phyloP scores from a whole-genome alignment of 371 early-diverging fungal genomes.

The Zychaea mexicana region DNA sequence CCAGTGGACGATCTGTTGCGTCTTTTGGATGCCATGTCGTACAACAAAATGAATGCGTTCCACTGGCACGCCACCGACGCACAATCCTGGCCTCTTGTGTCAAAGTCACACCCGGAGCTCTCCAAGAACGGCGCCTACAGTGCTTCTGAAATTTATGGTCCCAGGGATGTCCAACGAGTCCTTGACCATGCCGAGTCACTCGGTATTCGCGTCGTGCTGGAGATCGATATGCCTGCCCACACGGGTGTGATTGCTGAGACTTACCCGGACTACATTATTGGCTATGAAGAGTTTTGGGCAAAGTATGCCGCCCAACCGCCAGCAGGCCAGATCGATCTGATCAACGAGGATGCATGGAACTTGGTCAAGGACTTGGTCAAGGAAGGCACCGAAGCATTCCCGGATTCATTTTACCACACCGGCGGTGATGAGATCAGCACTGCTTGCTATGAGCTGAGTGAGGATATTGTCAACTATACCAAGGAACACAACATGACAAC shows the following conservation, averaged over 20 bases:
- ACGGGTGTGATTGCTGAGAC: slow-evolving; percentile 49
- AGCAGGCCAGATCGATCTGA: slow-evolving; percentile 75
- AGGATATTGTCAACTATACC: slow-evolving; percentile 25
- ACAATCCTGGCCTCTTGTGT: slow-evolving; percentile 76
- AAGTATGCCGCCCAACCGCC: slow-evolving; percentile 68
- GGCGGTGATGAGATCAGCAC: slow-evolving; percentile 81
- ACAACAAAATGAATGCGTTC: slow-evolving; percentile 79
- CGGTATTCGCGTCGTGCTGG: slow-evolving; percentile 79
- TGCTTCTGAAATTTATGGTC: slow-evolving; percentile 55
- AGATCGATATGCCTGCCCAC: slow-evolving; percentile 85
- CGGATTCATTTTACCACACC: slow-evolving; percentile 70
- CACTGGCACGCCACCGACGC: slow-evolving; percentile 87
- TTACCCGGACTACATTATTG: slow-evolving; percentile 53
- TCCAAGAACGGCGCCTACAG: slow-evolving; percentile 70
- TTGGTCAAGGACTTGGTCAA: slow-evolving; percentile 64
- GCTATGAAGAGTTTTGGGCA: slow-evolving; percentile 52
- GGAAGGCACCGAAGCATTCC: slow-evolving; percentile 63
- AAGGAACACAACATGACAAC: slow-evolving; percentile 29
- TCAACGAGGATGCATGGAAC: slow-evolving; percentile 53
- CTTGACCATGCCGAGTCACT: slow-evolving; percentile 68
- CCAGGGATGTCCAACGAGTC: slow-evolving; percentile 59
- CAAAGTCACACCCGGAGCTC: slow-evolving; percentile 67
- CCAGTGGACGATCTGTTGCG: slow-evolving; percentile 62
- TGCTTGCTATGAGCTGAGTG: slow-evolving; percentile 59
- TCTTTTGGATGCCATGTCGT: slow-evolving; percentile 76